phyloP scores from a whole-genome alignment of 1,284 basidiomycete genomes.

The Heterobasidion annosum region DNA sequence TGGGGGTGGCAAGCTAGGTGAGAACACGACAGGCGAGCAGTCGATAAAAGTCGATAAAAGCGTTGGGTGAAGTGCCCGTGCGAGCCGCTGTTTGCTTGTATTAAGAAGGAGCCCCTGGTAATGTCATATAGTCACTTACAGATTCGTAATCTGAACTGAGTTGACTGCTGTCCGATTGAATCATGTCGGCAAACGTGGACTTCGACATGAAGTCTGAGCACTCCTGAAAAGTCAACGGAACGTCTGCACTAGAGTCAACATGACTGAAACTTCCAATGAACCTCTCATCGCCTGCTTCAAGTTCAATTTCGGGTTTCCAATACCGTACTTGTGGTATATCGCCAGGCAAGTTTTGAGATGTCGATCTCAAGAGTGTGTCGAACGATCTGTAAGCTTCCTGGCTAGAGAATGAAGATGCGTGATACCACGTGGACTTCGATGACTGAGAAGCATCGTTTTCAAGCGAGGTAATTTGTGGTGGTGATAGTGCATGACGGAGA shows the following conservation, averaged over 20 bases:
- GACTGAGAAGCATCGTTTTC: slow-evolving; percentile 2
- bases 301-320: slow-evolving; percentile 14
- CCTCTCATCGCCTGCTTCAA: slow-evolving; percentile 14
- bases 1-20: slow-evolving; percentile 43
- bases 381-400: slow-evolving; percentile 39
- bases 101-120: not conserved
- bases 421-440: slow-evolving; percentile 37
- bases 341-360: slow-evolving; percentile 3
- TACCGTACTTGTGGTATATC: not conserved
- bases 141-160: slow-evolving; percentile 7
- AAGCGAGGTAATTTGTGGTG: slow-evolving; percentile 6
- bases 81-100: slow-evolving; percentile 25
- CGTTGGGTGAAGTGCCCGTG: slow-evolving; percentile 60
- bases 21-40: slow-evolving; percentile 73
- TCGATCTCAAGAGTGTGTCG: slow-evolving; percentile 25
- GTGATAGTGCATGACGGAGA: slow-evolving; percentile 32
- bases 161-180: not conserved
- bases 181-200: slow-evolving; percentile 2
- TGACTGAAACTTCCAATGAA: slow-evolving; percentile 15
- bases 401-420: slow-evolving; percentile 40
- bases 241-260: slow-evolving; percentile 12
- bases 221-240: slow-evolving; percentile 29
- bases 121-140: not conserved
- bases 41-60: slow-evolving; percentile 81
- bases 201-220: slow-evolving; percentile 20